Evolutionary conservation across 176 grass and related monocot genomes (phyloP), one percentile per base, ranked within the genome.

Genomic region (Microstegium vimineum): DNA sequence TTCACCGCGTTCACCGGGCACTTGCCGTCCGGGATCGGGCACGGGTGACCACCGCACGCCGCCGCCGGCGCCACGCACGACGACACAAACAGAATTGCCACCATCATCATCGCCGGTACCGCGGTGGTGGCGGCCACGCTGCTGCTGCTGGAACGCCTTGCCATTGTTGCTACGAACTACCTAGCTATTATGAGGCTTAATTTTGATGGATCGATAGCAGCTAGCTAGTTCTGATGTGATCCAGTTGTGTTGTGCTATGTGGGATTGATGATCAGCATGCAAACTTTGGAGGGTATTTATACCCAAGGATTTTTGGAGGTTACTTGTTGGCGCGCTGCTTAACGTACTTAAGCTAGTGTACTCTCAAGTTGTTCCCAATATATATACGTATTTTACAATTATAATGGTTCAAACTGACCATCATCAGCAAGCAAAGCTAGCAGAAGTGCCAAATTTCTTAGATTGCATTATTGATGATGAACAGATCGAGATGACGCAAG

Each of bases 1-100:
- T 91, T 91, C 61, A 91, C 85, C 25, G 92, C 70, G 79, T 90
- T 86, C n/a, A 90, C 37, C 6, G 91, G 91, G 86, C 91, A 94
- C 31, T 87, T 84, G 4, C 73, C 64, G n/a, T 25, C 71, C 69
- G 89, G 89, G 16, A 1, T 37, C 25, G 77, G 84, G 77, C 78
- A 56, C 1, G 45, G 70, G 42, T 73, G 70, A 0, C 70, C 70
- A 16, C 70, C 70, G 70, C 70, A 73, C 26, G 70, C 76, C 27
- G 10, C 20, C 76, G 78, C 45, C 30, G 78, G 78, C 30, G 66
- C 8, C 27, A 27, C 20, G 16, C 8, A 20, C 10, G 8, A 4
- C 36, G 25, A 15, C 22, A 38, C 8, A 26, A 38, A 1, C 68
- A 40, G 2, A 1, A 7, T 6, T 5, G 17, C 0, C 1, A 27